Percentiles rank a stretch among this genome's conserved stretches.
Evolutionary conservation across 2,329 filamentous ascomycete species (phyloP).

Genomic region (Chrysosporium queenslandicum): DNA sequence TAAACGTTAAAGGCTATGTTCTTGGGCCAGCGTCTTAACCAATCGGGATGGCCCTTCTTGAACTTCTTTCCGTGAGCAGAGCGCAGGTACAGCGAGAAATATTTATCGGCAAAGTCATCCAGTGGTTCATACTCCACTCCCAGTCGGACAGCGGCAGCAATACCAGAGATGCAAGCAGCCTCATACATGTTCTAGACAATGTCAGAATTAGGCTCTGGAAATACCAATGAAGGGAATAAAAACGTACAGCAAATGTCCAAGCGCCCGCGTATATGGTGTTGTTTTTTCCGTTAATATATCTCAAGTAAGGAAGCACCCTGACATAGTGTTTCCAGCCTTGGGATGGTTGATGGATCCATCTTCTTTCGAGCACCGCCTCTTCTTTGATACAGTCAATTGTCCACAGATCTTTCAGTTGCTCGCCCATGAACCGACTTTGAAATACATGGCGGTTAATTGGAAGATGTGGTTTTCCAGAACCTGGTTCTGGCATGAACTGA

Average conservation of each 20-base stretch:
- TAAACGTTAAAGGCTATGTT: too few relatives aligned
- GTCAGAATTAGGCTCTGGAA: not conserved
- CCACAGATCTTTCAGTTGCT: constrained; percentile 48
- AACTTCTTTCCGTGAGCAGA: constrained; percentile 13
- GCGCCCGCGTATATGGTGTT: constrained; percentile 54
- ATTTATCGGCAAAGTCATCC: constrained; percentile 25
- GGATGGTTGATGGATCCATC: constrained; percentile 56
- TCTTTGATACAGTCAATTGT: constrained; percentile 48
- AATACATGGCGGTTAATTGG: constrained; percentile 55
- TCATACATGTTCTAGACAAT: constrained; percentile 46
- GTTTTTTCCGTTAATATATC: constrained; percentile 58
- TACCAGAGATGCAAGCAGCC: constrained; percentile 59
- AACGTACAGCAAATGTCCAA: constrained; percentile 57
- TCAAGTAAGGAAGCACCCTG: constrained; percentile 58
- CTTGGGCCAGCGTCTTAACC: not conserved
- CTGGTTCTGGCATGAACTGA: constrained; percentile 47
- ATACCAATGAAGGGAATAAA: not conserved
- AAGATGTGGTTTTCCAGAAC: not conserved
- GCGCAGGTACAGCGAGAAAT: constrained; percentile 27
- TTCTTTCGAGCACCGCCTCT: constrained; percentile 47
- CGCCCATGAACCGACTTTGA: constrained; percentile 55
- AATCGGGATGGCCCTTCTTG: not conserved
- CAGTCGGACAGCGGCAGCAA: constrained; percentile 58
- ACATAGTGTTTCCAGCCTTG: constrained; percentile 52
- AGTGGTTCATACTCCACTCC: constrained; percentile 50